phyloP scores from a whole-genome alignment of 1,284 basidiomycete species.

The Pyrrhoderma noxium region DNA sequence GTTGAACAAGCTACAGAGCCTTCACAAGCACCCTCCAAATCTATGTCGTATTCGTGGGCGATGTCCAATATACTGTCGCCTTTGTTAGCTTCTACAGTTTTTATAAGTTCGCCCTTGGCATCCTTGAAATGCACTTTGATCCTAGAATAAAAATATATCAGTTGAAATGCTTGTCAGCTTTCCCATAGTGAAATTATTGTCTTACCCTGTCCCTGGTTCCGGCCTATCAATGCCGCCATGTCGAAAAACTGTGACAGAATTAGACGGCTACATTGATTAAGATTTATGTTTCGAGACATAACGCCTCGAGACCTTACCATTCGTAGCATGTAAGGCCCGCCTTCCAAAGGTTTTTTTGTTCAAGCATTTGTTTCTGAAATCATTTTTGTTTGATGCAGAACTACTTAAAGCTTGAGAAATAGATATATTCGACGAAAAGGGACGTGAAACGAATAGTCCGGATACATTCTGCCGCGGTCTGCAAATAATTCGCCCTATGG shows the following conservation, averaged over 20 bases:
- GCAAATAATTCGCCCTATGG: too few species aligned
- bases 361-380: too few species aligned
- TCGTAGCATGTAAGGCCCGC: constrained; percentile 9
- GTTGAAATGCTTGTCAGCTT: neutral
- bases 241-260: constrained; percentile 20
- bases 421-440: too few species aligned
- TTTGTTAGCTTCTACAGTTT: constrained; percentile 88
- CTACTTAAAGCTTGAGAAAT: too few species aligned
- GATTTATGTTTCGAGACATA: constrained; percentile 1
- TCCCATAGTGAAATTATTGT: constrained; percentile 18
- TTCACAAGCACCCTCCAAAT: constrained; percentile 98
- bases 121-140: constrained; percentile 89
- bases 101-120: constrained; percentile 75
- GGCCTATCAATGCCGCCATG: constrained; percentile 46
- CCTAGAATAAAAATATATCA: constrained; percentile 26
- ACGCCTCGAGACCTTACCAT: constrained; percentile 6
- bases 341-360: neutral
- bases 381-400: too few species aligned
- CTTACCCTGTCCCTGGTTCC: constrained; percentile 58
- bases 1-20: constrained; percentile 96
- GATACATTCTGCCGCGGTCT: too few species aligned
- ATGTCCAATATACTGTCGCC: constrained; percentile 89
- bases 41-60: constrained; percentile 94
- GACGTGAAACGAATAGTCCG: too few species aligned
- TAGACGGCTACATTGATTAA: neutral